A percentile compares a stretch with the other conserved stretches of the same genome.
Conservation (phyloP, 1,284 basidiomycete species). For the Vanrija sp. region DNA sequence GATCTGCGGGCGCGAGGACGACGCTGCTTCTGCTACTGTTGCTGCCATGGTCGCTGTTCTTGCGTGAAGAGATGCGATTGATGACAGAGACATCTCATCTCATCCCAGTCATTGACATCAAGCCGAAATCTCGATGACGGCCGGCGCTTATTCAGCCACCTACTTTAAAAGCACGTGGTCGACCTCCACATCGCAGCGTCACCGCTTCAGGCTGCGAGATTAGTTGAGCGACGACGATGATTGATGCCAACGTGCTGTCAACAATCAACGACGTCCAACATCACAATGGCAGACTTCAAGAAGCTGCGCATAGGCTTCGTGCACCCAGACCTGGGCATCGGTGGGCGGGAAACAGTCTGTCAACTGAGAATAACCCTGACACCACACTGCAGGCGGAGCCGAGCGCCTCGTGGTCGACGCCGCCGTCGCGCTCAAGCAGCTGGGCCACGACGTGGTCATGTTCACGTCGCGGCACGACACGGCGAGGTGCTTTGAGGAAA, state of each 20-base stretch:
- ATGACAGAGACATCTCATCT: not conserved
- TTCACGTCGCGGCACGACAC: slow-evolving; percentile 93
- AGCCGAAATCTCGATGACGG: not conserved
- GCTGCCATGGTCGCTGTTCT: slow-evolving; percentile 12
- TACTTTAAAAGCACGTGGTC: not conserved
- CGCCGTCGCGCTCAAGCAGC: slow-evolving; percentile 75
- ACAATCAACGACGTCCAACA: not conserved
- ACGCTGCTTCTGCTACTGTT: slow-evolving; percentile 12
- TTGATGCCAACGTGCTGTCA: not conserved
- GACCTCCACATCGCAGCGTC: not conserved
- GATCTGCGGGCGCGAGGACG: slow-evolving; percentile 51
- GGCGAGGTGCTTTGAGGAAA: slow-evolving; percentile 82
- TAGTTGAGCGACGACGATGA: too few relatives aligned
- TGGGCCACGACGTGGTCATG: slow-evolving; percentile 84
- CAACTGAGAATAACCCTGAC: not conserved
- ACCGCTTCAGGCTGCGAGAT: too few relatives aligned
- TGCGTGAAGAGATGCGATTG: not conserved
- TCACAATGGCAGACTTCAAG: slow-evolving; percentile 7
- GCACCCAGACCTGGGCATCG: slow-evolving; percentile 93
- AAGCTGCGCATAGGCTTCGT: slow-evolving; percentile 70
- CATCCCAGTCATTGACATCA: not conserved
- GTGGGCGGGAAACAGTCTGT: slow-evolving; percentile 50
- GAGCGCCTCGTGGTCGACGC: slow-evolving; percentile 96
- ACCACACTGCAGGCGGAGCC: slow-evolving; percentile 69
- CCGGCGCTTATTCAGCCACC: not conserved